phyloP scores from a whole-genome alignment of 164 flowering plant genomes.

The Vitis cinerea region DNA sequence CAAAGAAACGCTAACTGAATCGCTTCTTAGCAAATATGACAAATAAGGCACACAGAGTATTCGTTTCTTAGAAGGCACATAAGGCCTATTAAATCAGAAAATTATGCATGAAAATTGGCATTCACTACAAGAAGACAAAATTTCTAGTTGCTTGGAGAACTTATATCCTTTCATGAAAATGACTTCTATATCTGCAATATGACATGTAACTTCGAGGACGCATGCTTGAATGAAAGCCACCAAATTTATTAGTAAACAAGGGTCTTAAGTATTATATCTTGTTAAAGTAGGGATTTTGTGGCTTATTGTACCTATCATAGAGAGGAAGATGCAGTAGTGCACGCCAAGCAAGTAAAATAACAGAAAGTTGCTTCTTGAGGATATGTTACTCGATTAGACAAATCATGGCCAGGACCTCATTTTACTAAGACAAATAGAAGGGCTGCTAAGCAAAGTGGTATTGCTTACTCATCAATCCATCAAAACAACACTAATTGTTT shows the following conservation, averaged over 20 bases:
- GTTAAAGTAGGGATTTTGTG: background rate
- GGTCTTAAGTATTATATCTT: background rate
- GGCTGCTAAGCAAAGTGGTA: background rate
- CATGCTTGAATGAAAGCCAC: background rate
- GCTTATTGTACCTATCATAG: background rate
- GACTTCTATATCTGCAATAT: background rate
- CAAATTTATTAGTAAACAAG: background rate
- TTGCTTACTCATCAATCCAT: background rate
- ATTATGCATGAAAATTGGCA: too few relatives aligned
- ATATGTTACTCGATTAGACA: background rate
- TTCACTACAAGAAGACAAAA: too few relatives aligned
- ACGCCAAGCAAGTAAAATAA: too few relatives aligned
- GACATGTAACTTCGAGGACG: background rate
- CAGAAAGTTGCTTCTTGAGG: background rate
- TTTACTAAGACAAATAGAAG: background rate
- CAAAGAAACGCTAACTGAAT: too few relatives aligned
- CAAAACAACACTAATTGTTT: background rate
- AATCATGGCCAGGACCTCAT: background rate
- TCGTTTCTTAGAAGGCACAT: too few relatives aligned
- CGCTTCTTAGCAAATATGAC: too few relatives aligned
- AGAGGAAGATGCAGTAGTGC: background rate
- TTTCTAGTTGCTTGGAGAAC: too few relatives aligned
- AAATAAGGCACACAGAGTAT: too few relatives aligned
- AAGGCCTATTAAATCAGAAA: too few relatives aligned
- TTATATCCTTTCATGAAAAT: too few relatives aligned